These are phyloP conservation scores for Eucalyptus curtisii DNA, from an alignment of 345 rosid species.

Conservation along the genomic window DNA sequence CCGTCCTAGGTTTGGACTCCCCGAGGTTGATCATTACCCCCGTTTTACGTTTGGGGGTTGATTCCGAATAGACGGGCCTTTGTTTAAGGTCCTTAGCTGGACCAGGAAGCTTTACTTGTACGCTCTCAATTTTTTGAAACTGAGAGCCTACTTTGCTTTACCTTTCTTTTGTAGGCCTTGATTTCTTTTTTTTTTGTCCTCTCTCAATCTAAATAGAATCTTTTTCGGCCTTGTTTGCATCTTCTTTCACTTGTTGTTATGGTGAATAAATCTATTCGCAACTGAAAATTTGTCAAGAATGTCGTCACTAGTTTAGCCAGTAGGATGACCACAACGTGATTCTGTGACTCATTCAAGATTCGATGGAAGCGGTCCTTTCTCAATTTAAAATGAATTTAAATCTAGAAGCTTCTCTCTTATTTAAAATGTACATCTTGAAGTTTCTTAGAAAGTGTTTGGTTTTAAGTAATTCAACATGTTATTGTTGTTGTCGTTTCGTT, in stretches of 20 bases:
- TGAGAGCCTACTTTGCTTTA: neutral
- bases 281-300: too few species aligned
- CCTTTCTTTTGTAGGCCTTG: neutral
- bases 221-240: neutral
- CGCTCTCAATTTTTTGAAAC: neutral
- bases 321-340: neutral
- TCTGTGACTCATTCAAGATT: too few species aligned
- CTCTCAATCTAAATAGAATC: too few species aligned
- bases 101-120: neutral
- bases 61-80: too few species aligned
- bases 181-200: too few species aligned
- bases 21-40: too few species aligned
- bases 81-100: too few species aligned
- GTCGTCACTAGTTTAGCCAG: rapidly evolving
- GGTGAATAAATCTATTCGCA: neutral
- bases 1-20: too few species aligned
- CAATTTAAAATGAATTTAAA: neutral
- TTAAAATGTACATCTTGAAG: too few species aligned
- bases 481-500: too few species aligned
- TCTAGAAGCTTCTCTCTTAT: neutral
- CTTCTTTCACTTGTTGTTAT: neutral
- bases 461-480: neutral
- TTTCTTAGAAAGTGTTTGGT: neutral
- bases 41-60: too few species aligned
- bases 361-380: neutral